phyloP scores from a whole-genome alignment of 805 yeast genomes.

The Metschnikowia colocasiae region DNA sequence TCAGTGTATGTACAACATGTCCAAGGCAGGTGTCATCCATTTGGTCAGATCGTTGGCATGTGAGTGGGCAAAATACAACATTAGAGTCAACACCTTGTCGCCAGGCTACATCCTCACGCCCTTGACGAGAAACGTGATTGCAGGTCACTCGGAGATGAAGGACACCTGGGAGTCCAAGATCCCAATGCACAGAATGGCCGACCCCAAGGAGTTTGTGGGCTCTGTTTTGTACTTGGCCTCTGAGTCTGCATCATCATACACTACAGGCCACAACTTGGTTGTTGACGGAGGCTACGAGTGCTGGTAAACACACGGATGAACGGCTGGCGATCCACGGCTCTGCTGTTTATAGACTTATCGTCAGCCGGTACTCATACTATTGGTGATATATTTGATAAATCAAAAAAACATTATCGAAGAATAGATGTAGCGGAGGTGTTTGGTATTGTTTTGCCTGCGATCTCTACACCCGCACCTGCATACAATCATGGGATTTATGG shows the following conservation, averaged over 20 bases:
- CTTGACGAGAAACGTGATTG: slow-evolving; percentile 65
- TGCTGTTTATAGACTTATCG: slow-evolving; percentile 3
- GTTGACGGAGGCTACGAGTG: slow-evolving; percentile 88
- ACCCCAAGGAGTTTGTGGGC: slow-evolving; percentile 79
- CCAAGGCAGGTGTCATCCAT: slow-evolving; percentile 85
- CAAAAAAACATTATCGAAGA: too few species aligned
- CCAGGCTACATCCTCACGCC: slow-evolving; percentile 84
- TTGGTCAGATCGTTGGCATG: slow-evolving; percentile 70
- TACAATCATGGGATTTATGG: too few species aligned
- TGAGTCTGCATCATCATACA: slow-evolving; percentile 66
- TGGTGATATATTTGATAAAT: too few species aligned
- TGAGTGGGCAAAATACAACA: slow-evolving; percentile 76
- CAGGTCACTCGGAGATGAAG: slow-evolving; percentile 59
- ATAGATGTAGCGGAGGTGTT: too few species aligned
- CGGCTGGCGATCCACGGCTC: slow-evolving; percentile 6
- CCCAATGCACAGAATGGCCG: slow-evolving; percentile 82
- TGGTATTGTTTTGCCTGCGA: too few species aligned
- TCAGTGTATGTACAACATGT: slow-evolving; percentile 76
- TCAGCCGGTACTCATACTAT: background rate
- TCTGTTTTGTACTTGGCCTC: slow-evolving; percentile 70
- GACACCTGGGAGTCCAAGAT: slow-evolving; percentile 67
- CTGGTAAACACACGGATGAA: slow-evolving; percentile 47
- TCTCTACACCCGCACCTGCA: too few species aligned
- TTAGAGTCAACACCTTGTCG: slow-evolving; percentile 72
- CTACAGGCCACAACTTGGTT: slow-evolving; percentile 78